phyloP scores from a whole-genome alignment of 208 protist genomes.

The Endotrypanum monterogeii region DNA sequence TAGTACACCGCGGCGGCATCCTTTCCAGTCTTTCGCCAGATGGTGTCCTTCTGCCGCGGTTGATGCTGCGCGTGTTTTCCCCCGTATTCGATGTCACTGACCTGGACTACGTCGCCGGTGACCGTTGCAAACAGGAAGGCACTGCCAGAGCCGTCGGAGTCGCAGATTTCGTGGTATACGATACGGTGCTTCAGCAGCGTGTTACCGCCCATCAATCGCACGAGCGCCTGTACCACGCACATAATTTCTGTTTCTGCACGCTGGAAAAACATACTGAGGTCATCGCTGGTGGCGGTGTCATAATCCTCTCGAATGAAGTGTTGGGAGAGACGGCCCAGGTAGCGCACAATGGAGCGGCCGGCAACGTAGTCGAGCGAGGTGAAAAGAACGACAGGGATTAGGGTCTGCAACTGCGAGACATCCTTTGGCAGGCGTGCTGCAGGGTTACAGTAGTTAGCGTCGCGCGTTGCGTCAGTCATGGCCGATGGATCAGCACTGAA shows the following conservation, averaged over 20 bases:
- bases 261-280: constrained; percentile 78
- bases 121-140: constrained; percentile 85
- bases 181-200: constrained; percentile 86
- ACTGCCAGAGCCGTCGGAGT: constrained; percentile 75
- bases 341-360: constrained; percentile 76
- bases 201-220: constrained; percentile 84
- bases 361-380: constrained; percentile 86
- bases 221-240: constrained; percentile 73
- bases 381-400: constrained; percentile 52
- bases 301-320: constrained; percentile 91
- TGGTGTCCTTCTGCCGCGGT: neutral
- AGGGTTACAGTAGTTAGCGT: constrained; percentile 31
- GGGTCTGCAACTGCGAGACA: constrained; percentile 32
- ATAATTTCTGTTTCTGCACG: constrained; percentile 77
- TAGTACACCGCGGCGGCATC: neutral
- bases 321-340: constrained; percentile 88
- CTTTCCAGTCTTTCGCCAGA: constrained; percentile 11
- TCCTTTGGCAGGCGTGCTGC: constrained; percentile 43
- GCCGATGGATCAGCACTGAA: neutral
- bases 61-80: constrained; percentile 1
- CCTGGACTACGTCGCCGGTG: constrained; percentile 87
- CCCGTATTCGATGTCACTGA: constrained; percentile 30
- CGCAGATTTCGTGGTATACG: constrained; percentile 83
- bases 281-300: constrained; percentile 40
- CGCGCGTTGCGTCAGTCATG: constrained; percentile 2